Percentiles rank a stretch among this genome's conserved stretches.
These are phyloP conservation scores for Arthrobotrys iridis DNA, from an alignment of 2,329 filamentous ascomycete genomes.

Conservation along the genomic window DNA sequence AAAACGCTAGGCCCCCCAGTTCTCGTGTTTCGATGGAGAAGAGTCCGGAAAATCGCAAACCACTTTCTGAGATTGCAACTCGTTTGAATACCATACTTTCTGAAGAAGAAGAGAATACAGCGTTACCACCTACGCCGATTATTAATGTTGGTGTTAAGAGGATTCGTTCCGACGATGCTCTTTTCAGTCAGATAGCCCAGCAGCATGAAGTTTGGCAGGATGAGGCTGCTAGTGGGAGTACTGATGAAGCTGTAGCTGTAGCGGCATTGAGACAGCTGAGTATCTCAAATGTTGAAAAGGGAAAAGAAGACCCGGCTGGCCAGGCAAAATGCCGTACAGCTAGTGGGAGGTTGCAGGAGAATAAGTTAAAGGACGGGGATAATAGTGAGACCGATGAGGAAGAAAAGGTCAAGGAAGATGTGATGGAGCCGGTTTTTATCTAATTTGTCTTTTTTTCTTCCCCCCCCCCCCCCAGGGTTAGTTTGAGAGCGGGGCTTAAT, in stretches of 20 bases:
- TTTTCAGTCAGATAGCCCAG: slow-evolving; percentile 45
- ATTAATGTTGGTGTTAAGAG: slow-evolving; percentile 20
- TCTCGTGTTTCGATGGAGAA: slow-evolving; percentile 22
- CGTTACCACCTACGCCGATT: slow-evolving; percentile 3
- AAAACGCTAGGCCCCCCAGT: slow-evolving; percentile 26
- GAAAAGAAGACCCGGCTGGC: slow-evolving; percentile 9
- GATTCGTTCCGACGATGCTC: slow-evolving; percentile 34
- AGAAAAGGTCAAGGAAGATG: slow-evolving; percentile 5
- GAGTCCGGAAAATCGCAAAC: slow-evolving; percentile 28
- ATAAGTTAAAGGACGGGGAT: slow-evolving; percentile 28
- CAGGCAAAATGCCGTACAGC: background rate
- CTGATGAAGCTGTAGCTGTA: slow-evolving; percentile 2
- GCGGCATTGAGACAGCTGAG: slow-evolving; percentile 30
- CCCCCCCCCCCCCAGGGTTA: background rate
- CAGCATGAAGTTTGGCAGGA: slow-evolving; percentile 48
- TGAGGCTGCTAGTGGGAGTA: background rate
- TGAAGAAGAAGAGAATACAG: slow-evolving; percentile 24
- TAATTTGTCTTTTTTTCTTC: background rate
- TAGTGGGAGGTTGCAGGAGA: slow-evolving; percentile 39
- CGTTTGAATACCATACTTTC: slow-evolving; percentile 17
- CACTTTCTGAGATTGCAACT: slow-evolving; percentile 36
- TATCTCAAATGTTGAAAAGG: slow-evolving; percentile 35
- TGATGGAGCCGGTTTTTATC: slow-evolving; percentile 45
- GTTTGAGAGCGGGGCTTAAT: background rate
- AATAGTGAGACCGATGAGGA: background rate